Conservation (phyloP, 83 land plant genomes). For the Picea abies region DNA sequence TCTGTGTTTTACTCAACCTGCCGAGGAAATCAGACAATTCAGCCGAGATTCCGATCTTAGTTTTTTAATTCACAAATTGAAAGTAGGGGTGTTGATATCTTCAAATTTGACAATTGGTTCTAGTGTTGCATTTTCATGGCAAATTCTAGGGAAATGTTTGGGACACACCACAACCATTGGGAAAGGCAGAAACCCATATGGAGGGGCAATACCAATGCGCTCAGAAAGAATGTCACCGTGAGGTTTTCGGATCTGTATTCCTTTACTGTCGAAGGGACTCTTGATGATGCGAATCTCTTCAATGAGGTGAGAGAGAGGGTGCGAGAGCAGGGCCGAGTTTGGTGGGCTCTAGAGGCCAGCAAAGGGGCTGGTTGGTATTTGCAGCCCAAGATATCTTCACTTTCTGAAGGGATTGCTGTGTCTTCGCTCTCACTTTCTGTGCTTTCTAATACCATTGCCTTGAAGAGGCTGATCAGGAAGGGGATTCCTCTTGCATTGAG, state of each 20-base stretch:
- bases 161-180: too few relatives aligned
- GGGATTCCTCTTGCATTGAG: conserved; percentile 85
- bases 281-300: conserved; percentile 84
- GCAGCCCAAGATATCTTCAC: conserved; percentile 64
- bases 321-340: conserved; percentile 74
- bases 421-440: conserved; percentile 55
- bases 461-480: conserved; percentile 88
- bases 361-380: conserved; percentile 94
- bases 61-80: too few relatives aligned
- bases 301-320: conserved; percentile 90
- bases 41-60: too few relatives aligned
- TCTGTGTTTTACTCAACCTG: too few relatives aligned
- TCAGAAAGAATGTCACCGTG: conserved; percentile 27
- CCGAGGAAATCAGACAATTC: too few relatives aligned
- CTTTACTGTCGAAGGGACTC: conserved; percentile 84
- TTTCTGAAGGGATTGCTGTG: conserved; percentile 44
- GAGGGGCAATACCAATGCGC: conserved; percentile 15
- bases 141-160: too few relatives aligned
- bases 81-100: too few relatives aligned
- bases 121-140: too few relatives aligned
- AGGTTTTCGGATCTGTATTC: conserved; percentile 85
- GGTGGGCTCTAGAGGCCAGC: conserved; percentile 89
- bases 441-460: conserved; percentile 54
- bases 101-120: too few relatives aligned
- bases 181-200: neutral